Base-by-base conservation (phyloP, 2,329 filamentous ascomycete species). In the Epichloe bromicola region DNA sequence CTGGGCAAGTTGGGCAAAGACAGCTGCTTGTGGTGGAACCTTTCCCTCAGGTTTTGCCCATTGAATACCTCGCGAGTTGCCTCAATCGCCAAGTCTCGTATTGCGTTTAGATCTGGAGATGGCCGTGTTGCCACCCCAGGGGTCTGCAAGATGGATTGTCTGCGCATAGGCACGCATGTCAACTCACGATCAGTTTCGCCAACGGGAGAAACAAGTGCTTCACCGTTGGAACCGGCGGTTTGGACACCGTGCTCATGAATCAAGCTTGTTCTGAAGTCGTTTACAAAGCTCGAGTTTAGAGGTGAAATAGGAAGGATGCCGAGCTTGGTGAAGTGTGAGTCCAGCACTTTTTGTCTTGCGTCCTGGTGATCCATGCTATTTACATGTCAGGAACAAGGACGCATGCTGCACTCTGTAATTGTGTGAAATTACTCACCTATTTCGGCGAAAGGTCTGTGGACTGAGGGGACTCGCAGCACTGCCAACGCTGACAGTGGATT, bases 111-210 rank as follows among this genome's bases (percentile, higher is more conserved):
- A 8, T 43, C 15, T 19, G 40, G 15, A 30, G 68, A 7, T 8
- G 46, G 37, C 15, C 50, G 50, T 17, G 74, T 77, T 7, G 74
- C 74, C 20, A 77, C 65, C 11, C 74, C 74, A 0, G 74, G 74
- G 0, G 68, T 73, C 52, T 72, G 72, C 12, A 73, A 64, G 37
- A 75, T 58, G 3, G 74, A 76, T 10, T 73, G 69, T 40, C 74
- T 67, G 17, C 74, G 69, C 51, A 73, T 66, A 5, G 74, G 72
- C 30, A 70, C 70, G 55, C 72, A 75, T 11, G 75, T 56, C n/a
- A 36, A 11, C 37, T 42, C 38, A 12, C 14, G 30, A 20, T 34
- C 34, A 42, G 12, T 5, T 11, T 41, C 30, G 17, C 30, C 12
- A 8, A 39, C 17, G 3, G 38, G 15, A 23, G 46, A 46, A 6